Evolutionary conservation across 352 stramenopile genomes (phyloP).

Genomic region (Globisporangium nunn): DNA sequence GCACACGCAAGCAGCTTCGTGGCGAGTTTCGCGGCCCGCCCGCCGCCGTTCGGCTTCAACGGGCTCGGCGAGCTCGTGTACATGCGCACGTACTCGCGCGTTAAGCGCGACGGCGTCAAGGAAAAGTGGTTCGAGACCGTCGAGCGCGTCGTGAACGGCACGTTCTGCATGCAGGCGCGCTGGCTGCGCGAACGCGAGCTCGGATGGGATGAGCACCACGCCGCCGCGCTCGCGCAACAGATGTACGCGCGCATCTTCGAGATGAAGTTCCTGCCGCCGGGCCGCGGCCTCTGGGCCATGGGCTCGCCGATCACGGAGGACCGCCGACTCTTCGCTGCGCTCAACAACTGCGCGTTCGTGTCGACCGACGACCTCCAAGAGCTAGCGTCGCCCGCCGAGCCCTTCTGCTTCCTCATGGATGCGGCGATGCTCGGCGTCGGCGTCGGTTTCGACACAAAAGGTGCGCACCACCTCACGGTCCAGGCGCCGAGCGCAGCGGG

Average conservation of each 20-base stretch:
- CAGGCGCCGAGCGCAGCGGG: conserved; percentile 17
- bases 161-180: conserved; percentile 90
- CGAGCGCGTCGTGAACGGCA: conserved; percentile 90
- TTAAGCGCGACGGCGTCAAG: conserved; percentile 69
- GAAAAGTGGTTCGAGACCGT: conserved; percentile 91
- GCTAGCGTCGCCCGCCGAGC: conserved; percentile 49
- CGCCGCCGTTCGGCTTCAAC: conserved; percentile 90
- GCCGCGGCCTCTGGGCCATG: conserved; percentile 92
- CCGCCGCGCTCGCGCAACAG: conserved; percentile 59
- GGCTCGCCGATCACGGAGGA: conserved; percentile 87
- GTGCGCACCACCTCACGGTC: conserved; percentile 53
- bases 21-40: conserved; percentile 31
- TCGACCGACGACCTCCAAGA: conserved; percentile 72
- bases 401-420: conserved; percentile 95
- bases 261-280: conserved; percentile 93
- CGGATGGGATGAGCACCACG: conserved; percentile 60
- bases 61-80: conserved; percentile 92
- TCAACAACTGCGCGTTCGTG: conserved; percentile 94
- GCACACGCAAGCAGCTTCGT: conserved; percentile 27
- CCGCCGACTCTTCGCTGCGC: conserved; percentile 74
- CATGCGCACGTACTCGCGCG: conserved; percentile 87
- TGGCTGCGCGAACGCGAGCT: conserved; percentile 51
- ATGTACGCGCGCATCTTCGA: conserved; percentile 92
- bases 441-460: conserved; percentile 92
- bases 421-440: conserved; percentile 91